Evolutionary conservation across 345 rosid species (phyloP), one percentile per base, ranked within the genome.

Genomic region (Populus tremula): DNA sequence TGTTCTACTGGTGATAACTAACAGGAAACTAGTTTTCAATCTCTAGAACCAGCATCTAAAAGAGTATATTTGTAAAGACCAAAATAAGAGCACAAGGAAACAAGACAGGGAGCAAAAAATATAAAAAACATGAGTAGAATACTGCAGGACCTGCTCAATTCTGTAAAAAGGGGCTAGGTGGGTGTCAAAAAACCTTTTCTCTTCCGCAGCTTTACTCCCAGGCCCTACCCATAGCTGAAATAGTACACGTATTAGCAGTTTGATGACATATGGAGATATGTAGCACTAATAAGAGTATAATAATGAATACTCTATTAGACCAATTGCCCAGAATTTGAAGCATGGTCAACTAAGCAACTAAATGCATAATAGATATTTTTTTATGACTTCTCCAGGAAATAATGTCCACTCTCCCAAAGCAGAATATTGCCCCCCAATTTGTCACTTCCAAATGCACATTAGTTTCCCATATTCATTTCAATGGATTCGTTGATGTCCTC

Each of bases 191-290:
- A 90, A 96, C 35, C 63, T 86, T 81, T 96, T 96, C 88, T 96
- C 96, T 84, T 86, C 92, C 16, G 97, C 96, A 84, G 92, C 98
- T 88, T 80, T 92, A 82, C 99, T 96, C 77, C 99, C 94, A 73
- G 93, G 89, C 62, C 97, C 98, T 71, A 96, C 99, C 99, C 99
- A 96, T 73, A 96, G 89, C 99, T 96, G 90, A 83, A 88, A 81
- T 72, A 78, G 61, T 41, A 76, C 38, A 75, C 20, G 33, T 56
- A 71, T 78, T 76, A 83, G 25, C 72, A 76, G 70, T 76, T 65
- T 14, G 76, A 7, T 71, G 78, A 65, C 25, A 80, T 25, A 39
- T 65, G 33, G 23, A 17, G 29, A 71, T 31, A n/a, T 8, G 5
- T 10, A 56, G 63, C 29, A 9, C 27, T 56, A 56, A 56, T n/a